Evolutionary conservation across 75 land plant species (phyloP), one percentile per base, ranked within the genome.

Genomic region (Cunninghamia lanceolata): DNA sequence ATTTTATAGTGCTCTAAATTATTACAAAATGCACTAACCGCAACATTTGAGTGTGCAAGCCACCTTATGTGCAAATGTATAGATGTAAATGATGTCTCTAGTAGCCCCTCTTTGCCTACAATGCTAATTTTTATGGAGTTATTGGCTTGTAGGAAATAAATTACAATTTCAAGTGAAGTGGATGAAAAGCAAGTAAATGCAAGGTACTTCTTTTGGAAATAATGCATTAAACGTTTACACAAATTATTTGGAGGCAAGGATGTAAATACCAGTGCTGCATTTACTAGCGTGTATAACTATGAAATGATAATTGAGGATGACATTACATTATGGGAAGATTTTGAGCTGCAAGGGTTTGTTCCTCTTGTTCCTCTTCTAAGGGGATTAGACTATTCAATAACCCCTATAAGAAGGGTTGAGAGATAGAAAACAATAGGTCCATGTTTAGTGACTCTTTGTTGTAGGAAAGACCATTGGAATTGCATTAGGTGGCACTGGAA

Each of bases 291-390:
- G 54, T 42, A 82, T 43, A n/a, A 84, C 50, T 74, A 43, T 70
- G 85, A 68, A 43, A 54, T 82, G 34, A 30, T 75, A 28, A 53
- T 28, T 52, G 52, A 82, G 19, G 66, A 46, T 34, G 71, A 66
- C 42, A 84, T 84, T 85, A 89, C 95, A 35, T 87, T 94, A 28
- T 91, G 94, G 94, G 96, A 95, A 85, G 96, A 95, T 83, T 87
- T 84, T 92, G 95, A 95, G 73, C 89, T 95, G 63, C 82, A 83
- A 36, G 95, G 95, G 39, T 95, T 95, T 88, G 45, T 82, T 70
- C 96, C 96, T 35, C 83, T 95, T 35, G 82, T 87, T 84, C 85
- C 70, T 80, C 84, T 84, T 42, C 96, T 93, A 71, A 56, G 21
- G 32, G 43, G 87, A 28, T 82, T 88, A 71, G 87, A 92, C 56